Conservation (phyloP, 345 rosid genomes). For the Eucalyptus pauciflora region DNA sequence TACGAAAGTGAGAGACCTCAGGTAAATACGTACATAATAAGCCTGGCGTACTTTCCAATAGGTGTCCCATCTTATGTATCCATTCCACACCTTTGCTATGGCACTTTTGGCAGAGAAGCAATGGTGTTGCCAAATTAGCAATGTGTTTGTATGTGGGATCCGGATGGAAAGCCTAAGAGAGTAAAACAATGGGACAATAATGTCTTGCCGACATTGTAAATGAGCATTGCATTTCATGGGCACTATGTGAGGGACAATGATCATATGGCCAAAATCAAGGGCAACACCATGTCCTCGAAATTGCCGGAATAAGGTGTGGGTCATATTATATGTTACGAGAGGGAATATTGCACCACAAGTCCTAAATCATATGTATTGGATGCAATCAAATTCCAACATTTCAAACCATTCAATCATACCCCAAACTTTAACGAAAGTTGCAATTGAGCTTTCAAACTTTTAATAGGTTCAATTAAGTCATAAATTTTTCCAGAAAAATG, state of each 20-base stretch:
- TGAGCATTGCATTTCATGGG: not conserved
- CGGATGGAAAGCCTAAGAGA: not conserved
- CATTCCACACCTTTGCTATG: not conserved
- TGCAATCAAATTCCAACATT: not conserved
- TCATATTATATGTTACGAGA: not conserved
- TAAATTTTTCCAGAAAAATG: not conserved
- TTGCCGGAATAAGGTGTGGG: not conserved
- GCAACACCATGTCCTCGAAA: not conserved
- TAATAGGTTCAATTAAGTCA: not conserved
- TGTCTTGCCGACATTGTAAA: not conserved
- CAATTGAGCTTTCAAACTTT: not conserved
- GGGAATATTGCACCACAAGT: not conserved
- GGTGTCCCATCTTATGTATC: not conserved
- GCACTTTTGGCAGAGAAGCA: not conserved
- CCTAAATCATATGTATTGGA: not conserved
- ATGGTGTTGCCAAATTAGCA: not conserved
- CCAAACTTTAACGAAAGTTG: not conserved
- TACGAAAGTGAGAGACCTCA: not conserved
- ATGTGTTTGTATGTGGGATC: not conserved
- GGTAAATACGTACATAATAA: not conserved
- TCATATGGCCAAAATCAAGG: not conserved
- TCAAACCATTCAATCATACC: not conserved
- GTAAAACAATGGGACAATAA: not conserved
- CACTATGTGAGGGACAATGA: not conserved
- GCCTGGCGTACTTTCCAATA: not conserved